Base-by-base conservation (phyloP, 371 early-diverging fungal genomes). In the Haplosporangium sp. region DNA sequence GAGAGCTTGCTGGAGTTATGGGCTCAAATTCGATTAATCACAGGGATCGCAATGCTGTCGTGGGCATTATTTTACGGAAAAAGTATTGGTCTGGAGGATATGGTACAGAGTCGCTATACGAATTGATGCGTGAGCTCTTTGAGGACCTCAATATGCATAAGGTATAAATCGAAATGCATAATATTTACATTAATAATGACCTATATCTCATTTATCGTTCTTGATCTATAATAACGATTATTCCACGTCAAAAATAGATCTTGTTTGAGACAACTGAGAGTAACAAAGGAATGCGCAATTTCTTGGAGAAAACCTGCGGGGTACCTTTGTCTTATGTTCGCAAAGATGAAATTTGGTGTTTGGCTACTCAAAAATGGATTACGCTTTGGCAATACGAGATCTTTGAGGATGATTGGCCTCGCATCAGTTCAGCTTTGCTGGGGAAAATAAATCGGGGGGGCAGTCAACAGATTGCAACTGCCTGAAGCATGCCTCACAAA, bases 321-420 rank as follows among this genome's bases (percentile, higher is more conserved):
- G 58, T 66, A 20, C 69, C 68, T 0, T 10, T 81, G 44, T 60
- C 68, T 3, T 75, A 69, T 34, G 60, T 69, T 40, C 69, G 60
- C 48, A 68, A 68, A 60, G 82, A 81, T 7, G 75, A 81, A 50
- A 35, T 75, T 19, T 61, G 63, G 82, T 75, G 75, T 34, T 52
- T 50, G 1, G 62, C 65, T 15, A 72, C 65, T 19, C 39, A 81
- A 17, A 58, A 71, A 38, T 81, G 74, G 70, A 62, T 74, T 38
- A 39, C 53, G 1, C 69, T 81, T 11, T 74, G 63, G 52, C 45
- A 59, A 10, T 81, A 81, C 52, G 69, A 62, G 47, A 68, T 81
- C 69, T 81, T 75, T 63, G 82, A 81, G 50, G 72, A 72, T 17
- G 75, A 81, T 10, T 81, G 82, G 82, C 82, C 82, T 44, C 82